Conservation (phyloP, 805 yeast species). For the Osmozyma mogii region DNA sequence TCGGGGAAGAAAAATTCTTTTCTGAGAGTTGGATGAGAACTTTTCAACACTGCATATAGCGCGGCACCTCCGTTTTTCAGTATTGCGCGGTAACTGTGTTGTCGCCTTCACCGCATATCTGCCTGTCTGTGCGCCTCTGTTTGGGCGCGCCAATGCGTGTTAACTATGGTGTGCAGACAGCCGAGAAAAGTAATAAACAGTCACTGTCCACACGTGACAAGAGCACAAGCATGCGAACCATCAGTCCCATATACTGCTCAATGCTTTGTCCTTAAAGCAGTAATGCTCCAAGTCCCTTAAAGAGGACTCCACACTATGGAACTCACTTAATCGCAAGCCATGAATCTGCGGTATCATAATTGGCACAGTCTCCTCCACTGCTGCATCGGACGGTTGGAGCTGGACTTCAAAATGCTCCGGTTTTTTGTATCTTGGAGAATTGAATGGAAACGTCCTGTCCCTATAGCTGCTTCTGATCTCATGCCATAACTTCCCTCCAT, state of each 20-base stretch:
- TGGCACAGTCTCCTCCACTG: conserved; percentile 2
- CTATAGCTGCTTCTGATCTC: conserved; percentile 4
- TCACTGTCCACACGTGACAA: too few relatives aligned
- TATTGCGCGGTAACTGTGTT: too few relatives aligned
- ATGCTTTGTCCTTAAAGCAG: conserved; percentile 10
- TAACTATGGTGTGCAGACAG: too few relatives aligned
- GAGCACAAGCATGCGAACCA: too few relatives aligned
- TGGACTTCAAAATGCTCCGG: conserved; percentile 7
- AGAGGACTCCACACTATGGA: conserved; percentile 22
- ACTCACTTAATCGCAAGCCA: conserved; percentile 2
- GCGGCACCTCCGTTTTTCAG: too few relatives aligned
- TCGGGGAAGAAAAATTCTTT: conserved; percentile 12
- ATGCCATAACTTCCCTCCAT: conserved; percentile 7
- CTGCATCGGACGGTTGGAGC: conserved; percentile 1
- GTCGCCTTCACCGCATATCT: too few relatives aligned
- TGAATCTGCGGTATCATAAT: conserved; percentile 1
- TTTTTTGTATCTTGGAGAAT: conserved; percentile 15
- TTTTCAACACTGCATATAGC: conserved; percentile 13
- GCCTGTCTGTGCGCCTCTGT: too few relatives aligned
- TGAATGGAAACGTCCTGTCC: background rate
- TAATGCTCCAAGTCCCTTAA: conserved; percentile 24
- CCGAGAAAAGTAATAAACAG: too few relatives aligned
- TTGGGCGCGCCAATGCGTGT: too few relatives aligned
- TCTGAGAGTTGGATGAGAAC: conserved; percentile 9
- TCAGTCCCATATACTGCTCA: conserved; percentile 15